Evolutionary conservation across 768 basidiomycete genomes (phyloP), one percentile per base, ranked within the genome.

Genomic region (Collybia sordida): DNA sequence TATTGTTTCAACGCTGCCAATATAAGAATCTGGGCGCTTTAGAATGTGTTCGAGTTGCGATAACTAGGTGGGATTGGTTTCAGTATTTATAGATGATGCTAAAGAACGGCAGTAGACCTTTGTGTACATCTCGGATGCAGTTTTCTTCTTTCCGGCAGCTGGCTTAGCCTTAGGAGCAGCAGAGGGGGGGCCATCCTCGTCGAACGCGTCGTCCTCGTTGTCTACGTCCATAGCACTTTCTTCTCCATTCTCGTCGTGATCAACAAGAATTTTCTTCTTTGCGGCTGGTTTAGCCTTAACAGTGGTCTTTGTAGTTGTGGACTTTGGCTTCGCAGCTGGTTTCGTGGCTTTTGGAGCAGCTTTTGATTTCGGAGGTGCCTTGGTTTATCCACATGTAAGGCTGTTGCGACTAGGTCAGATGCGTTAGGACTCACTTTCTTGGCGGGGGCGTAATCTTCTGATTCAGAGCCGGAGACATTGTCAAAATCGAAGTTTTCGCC

Each of bases 41-140:
- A 98, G 73, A 62, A 93, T 91, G 59, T 98, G 97, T 64, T 99
- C 94, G 24, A 96, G 74, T 85, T 93, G 95, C 1, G 92, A 83
- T 42, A 98, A 81, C 96, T 99, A 57, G 18, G 48, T n/a, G 27
- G 40, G n/a, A 38, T 50, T 38, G 19, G 15, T 35, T 49, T 45
- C 50, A 47, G 11, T 12, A 31, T 3, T 31, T 31, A 31, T 31
- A 31, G 31, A 6, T 12, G 11, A 12, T 2, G 11, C 11, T 31
- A 31, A 12, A 9, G 53, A 34, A 27, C 36, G 28, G 43, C 25
- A 35, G 24, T 38, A 59, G 41, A 92, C 93, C 80, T 93, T 95
- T 45, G 85, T 86, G 63, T 95, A 96, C 31, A 80, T 94, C 62
- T 98, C 92, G 6, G 91, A 92, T 1, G 90, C 91, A 11, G 84